Base-by-base conservation (phyloP, 257 asterid genomes). In the Cruciata laevipes region DNA sequence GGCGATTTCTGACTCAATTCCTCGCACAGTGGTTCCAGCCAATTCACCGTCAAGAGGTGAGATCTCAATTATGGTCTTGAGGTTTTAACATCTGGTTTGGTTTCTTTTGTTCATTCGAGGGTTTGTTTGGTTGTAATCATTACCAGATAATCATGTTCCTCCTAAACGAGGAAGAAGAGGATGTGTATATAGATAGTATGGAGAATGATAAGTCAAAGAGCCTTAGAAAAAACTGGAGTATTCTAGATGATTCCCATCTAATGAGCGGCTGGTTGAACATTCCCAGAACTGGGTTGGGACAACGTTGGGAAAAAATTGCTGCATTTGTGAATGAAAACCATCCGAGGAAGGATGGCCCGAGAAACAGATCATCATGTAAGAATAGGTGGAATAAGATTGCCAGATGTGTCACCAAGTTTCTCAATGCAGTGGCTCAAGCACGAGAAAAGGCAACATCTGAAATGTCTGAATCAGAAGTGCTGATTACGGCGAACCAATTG, bases 1-100 rank as follows among this genome's bases (percentile, higher is more conserved):
- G 6, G 20, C 69, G 35, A 18, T 59, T 49, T 23, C 65, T 61
- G 17, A 12, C 30, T 58, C 53, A 63, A 66, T 65, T 52, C 79
- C 20, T 52, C 16, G 16, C 71, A 71, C 69, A 25, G 63, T 38
- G 30, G 38, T 6, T 68, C 69, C 51, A 47, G 9, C 55, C 52
- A 3, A 21, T 31, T 7, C n/a, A n/a, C n/a, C n/a, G n/a, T n/a
- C 47, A 68, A 72, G 68, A 77, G 81, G 81, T 77, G 64, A 77
- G 78, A 73, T 77, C 75, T 65, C 67, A 14, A 2, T 61, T 31
- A 17, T 16, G 6, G 16, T n/a, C 56, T 13, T 53, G 56, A 23
- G 67, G 31, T 60, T 51, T 68, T 42, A 38, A 61, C 25, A 21
- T 33, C 23, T 47, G 69, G 6, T 11, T 42, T 13, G 42, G 69